Conservation (phyloP, 2,329 filamentous ascomycete species). For the Gremmenia infestans region DNA sequence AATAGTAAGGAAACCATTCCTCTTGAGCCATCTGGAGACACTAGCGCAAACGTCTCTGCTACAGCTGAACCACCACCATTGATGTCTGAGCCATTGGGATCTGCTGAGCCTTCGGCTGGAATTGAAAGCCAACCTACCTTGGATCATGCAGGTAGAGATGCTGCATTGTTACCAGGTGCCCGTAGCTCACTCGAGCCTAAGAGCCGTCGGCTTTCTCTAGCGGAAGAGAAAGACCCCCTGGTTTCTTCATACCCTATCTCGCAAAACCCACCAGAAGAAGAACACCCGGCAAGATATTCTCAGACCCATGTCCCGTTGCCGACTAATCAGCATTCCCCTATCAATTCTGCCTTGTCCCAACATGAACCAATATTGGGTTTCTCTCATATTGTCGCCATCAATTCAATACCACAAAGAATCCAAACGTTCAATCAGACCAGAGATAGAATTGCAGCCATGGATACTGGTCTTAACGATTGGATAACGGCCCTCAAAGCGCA, state of each 20-base stretch:
- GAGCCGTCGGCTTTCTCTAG: slow-evolving; percentile 34
- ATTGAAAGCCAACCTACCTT: slow-evolving; percentile 1
- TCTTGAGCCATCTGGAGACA: neutral
- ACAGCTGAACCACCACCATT: neutral
- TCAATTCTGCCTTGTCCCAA: slow-evolving; percentile 9
- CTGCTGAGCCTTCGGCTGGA: neutral
- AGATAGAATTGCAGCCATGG: slow-evolving; percentile 62
- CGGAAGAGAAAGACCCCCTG: slow-evolving; percentile 42
- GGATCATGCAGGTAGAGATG: slow-evolving; percentile 12
- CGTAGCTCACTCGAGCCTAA: slow-evolving; percentile 1
- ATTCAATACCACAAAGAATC: slow-evolving; percentile 63
- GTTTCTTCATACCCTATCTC: slow-evolving; percentile 33
- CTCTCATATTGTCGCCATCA: slow-evolving; percentile 70
- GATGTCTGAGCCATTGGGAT: neutral
- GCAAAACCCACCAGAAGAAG: slow-evolving; percentile 36
- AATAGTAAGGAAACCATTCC: slow-evolving; percentile 18
- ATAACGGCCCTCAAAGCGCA: slow-evolving; percentile 41
- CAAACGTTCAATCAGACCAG: slow-evolving; percentile 68
- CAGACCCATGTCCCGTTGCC: slow-evolving; percentile 15
- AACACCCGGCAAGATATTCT: slow-evolving; percentile 33
- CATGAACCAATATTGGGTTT: slow-evolving; percentile 40
- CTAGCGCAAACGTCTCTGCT: neutral
- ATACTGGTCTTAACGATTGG: slow-evolving; percentile 68
- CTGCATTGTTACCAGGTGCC: slow-evolving; percentile 11
- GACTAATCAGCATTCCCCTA: slow-evolving; percentile 13